These are phyloP conservation scores for Ustilaginoidea virens DNA, from an alignment of 2,329 filamentous ascomycete genomes.

Conservation along the genomic window DNA sequence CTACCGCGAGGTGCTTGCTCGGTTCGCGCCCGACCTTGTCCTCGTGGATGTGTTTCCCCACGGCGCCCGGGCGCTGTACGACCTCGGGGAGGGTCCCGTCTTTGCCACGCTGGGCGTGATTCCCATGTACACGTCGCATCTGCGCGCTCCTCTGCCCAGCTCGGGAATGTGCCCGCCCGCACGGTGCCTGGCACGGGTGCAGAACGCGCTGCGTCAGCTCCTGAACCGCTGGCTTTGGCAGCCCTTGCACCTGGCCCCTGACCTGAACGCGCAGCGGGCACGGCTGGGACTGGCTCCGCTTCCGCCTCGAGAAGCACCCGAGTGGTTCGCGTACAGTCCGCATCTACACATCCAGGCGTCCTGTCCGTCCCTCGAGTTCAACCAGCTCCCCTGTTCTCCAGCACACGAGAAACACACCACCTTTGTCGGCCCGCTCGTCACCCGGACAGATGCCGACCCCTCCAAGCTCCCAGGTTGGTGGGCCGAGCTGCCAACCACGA, in stretches of 20 bases:
- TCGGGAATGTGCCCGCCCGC: conserved; percentile 17
- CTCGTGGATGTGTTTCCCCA: conserved; percentile 22
- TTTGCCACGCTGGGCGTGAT: conserved; percentile 25
- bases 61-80: conserved; percentile 19
- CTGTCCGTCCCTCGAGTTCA: conserved; percentile 17
- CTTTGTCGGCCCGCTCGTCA: conserved; percentile 21
- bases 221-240: conserved; percentile 12
- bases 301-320: conserved; percentile 14
- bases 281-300: conserved; percentile 13
- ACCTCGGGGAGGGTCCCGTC: conserved; percentile 17
- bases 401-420: conserved; percentile 8
- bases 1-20: conserved; percentile 15
- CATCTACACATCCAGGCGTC: conserved; percentile 23
- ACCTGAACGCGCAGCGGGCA: conserved; percentile 16
- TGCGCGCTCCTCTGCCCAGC: conserved; percentile 14
- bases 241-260: conserved; percentile 13
- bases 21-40: conserved; percentile 16
- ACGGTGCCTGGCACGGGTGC: conserved; percentile 10
- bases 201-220: conserved; percentile 14
- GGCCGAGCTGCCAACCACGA: conserved; percentile 11
- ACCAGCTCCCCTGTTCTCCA: conserved; percentile 10
- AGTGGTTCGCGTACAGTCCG: conserved; percentile 20
- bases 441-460: conserved; percentile 5
- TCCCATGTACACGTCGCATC: conserved; percentile 19
- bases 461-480: conserved; percentile 17